Percentiles rank a stretch among this genome's conserved stretches.
Evolutionary conservation across 306 rosid species (phyloP).

Genomic region (Citrullus mucosospermus): DNA sequence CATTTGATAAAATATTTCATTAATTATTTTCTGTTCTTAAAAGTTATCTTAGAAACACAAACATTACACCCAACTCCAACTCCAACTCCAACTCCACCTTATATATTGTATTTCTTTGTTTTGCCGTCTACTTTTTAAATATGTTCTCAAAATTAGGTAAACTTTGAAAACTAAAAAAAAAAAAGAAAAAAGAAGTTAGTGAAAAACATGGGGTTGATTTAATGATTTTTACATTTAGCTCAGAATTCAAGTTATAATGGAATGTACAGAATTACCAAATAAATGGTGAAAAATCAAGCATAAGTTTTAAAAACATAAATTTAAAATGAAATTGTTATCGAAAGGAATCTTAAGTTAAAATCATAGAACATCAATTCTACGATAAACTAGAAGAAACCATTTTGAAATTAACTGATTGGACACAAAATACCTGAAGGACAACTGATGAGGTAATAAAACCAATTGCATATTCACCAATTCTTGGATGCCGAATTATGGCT

Average conservation of each 20-base stretch:
- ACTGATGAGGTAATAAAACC: slow-evolving; percentile 45
- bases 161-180: not conserved
- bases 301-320: not conserved
- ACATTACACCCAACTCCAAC: not conserved
- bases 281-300: not conserved
- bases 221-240: not conserved
- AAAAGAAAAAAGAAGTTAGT: not conserved
- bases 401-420: not conserved
- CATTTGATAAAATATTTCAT: not conserved
- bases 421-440: slow-evolving; percentile 29
- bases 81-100: not conserved
- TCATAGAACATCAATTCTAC: not conserved
- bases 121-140: not conserved
- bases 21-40: not conserved
- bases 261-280: not conserved
- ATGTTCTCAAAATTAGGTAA: not conserved
- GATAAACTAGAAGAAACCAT: not conserved
- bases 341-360: not conserved
- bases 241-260: not conserved
- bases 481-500: slow-evolving; percentile 44
- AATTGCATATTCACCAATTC: slow-evolving; percentile 41
- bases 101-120: not conserved
- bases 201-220: not conserved
- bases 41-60: not conserved
- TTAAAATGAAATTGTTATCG: not conserved